Conservation (phyloP, 83 land plant species). For the Isoetes engelmannii region DNA sequence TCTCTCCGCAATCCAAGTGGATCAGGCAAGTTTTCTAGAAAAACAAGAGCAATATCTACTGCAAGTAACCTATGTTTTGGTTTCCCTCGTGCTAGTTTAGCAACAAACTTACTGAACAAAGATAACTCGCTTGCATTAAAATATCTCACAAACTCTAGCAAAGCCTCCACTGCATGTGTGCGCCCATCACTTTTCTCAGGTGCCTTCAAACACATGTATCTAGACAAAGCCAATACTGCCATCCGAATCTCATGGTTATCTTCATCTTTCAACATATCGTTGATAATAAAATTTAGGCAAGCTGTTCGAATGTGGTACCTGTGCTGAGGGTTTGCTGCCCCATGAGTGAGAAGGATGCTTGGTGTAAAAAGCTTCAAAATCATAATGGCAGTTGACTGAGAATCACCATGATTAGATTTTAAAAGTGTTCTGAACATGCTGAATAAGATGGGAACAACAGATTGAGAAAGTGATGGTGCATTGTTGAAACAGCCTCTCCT, state of each 20-base stretch:
- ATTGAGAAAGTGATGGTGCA: constrained; percentile 1
- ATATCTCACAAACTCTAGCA: constrained; percentile 42
- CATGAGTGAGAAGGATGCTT: constrained; percentile 32
- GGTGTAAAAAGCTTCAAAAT: constrained; percentile 45
- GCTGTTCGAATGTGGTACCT: constrained; percentile 32
- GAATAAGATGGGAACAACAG: constrained; percentile 31
- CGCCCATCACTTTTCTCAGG: constrained; percentile 70
- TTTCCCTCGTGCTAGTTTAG: constrained; percentile 59
- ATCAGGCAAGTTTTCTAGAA: constrained; percentile 42
- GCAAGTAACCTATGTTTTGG: constrained; percentile 51
- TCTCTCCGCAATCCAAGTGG: constrained; percentile 36
- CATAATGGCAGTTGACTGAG: constrained; percentile 32
- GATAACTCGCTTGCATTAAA: constrained; percentile 44
- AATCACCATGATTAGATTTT: constrained; percentile 53
- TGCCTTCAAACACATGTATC: constrained; percentile 54
- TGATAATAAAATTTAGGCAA: constrained; percentile 43
- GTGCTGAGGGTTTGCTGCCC: constrained; percentile 25
- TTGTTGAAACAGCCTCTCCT: not conserved
- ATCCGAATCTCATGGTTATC: constrained; percentile 23
- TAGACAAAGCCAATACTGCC: constrained; percentile 49
- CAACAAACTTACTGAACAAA: constrained; percentile 49
- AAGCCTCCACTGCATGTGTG: constrained; percentile 57
- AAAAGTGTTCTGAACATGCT: constrained; percentile 34
- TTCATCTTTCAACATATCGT: constrained; percentile 22
- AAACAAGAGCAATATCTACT: constrained; percentile 50